Percentiles rank a stretch among this genome's conserved stretches.
phyloP scores from a whole-genome alignment of 345 rosid species.

The Fremontodendron californicum region DNA sequence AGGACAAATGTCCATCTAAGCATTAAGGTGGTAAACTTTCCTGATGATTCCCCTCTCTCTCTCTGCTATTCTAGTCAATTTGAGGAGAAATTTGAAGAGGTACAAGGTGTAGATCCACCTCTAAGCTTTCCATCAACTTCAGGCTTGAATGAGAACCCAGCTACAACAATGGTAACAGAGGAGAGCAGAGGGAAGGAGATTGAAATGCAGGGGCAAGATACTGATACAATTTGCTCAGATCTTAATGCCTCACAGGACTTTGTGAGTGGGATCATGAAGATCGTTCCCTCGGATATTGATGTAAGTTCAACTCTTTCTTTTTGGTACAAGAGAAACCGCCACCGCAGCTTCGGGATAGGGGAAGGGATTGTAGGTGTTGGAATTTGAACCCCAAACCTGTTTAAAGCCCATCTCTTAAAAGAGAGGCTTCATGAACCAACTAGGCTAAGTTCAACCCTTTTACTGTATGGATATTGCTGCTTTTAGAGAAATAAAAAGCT shows the following conservation, averaged over 20 bases:
- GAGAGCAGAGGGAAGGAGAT: constrained; percentile 52
- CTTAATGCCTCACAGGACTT: constrained; percentile 62
- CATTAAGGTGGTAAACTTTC: neutral
- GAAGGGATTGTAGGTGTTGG: no score
- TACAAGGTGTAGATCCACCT: constrained; percentile 56
- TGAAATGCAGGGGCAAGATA: constrained; percentile 47
- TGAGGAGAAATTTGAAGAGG: constrained; percentile 87
- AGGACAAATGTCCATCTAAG: neutral
- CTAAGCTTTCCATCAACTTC: constrained; percentile 50
- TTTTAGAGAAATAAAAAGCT: neutral
- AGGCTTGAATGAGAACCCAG: constrained; percentile 42
- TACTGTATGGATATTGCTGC: neutral
- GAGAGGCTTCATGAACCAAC: no score
- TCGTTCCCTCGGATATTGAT: constrained; percentile 82
- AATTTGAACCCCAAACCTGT: no score
- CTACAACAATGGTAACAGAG: constrained; percentile 29
- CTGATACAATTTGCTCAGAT: constrained; percentile 48
- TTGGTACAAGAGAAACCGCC: no score
- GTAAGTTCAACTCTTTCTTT: constrained; percentile 38
- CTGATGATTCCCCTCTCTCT: neutral
- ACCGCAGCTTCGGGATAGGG: no score
- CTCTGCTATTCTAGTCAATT: constrained; percentile 51
- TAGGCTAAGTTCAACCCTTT: no score
- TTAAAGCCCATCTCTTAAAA: no score
- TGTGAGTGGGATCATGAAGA: constrained; percentile 87